phyloP scores from a whole-genome alignment of 192 early-diverging fungal species.

The Linnemannia zychae region DNA sequence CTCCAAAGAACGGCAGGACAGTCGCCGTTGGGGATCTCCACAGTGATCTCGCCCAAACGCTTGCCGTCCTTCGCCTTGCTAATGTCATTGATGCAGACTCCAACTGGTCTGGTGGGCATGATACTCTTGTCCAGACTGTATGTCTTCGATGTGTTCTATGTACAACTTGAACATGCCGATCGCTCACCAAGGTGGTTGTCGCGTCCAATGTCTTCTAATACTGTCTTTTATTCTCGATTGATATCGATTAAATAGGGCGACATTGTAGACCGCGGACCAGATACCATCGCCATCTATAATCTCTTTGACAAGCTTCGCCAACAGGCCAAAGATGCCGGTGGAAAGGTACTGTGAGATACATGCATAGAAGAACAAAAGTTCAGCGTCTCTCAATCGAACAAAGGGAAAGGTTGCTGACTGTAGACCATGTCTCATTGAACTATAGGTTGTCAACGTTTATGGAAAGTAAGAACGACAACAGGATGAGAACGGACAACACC shows the following conservation, averaged over 20 bases:
- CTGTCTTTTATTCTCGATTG: neutral
- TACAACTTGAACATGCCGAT: neutral
- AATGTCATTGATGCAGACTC: conserved; percentile 66
- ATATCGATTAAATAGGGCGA: conserved; percentile 65
- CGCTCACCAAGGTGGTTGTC: too few species aligned
- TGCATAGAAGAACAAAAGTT: neutral
- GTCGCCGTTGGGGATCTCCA: conserved; percentile 84
- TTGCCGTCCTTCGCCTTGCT: conserved; percentile 71
- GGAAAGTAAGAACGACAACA: conserved; percentile 35
- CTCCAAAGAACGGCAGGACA: conserved; percentile 45
- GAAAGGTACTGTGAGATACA: conserved; percentile 51
- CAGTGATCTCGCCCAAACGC: conserved; percentile 70
- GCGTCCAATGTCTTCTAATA: too few species aligned
- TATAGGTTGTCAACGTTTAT: conserved; percentile 48
- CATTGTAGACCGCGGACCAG: conserved; percentile 80
- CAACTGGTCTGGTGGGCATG: conserved; percentile 70
- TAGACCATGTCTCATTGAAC: neutral
- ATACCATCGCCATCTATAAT: conserved; percentile 78
- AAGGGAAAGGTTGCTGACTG: neutral
- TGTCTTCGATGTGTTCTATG: neutral
- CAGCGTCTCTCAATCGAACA: neutral
- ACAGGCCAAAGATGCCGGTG: conserved; percentile 67
- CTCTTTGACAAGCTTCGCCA: conserved; percentile 68
- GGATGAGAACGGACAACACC: neutral
- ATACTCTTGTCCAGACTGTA: conserved; percentile 80